Base-by-base conservation (phyloP, 257 asterid species). In the Schizonepeta tenuifolia region DNA sequence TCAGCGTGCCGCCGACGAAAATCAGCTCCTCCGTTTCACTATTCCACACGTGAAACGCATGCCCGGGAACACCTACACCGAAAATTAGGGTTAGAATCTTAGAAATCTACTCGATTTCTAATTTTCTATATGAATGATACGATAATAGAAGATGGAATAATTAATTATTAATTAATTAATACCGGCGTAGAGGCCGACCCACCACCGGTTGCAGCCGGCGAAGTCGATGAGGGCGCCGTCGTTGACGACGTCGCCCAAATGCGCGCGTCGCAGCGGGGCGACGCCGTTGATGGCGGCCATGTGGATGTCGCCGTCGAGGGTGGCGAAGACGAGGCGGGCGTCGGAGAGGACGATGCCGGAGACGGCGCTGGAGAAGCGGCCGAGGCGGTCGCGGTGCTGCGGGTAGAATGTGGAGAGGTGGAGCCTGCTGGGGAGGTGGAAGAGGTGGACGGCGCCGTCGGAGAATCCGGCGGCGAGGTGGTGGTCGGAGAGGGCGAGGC, bases 101-200 rank as follows among this genome's bases (percentile, higher is more conserved):
- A 22, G 4, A 17, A 14, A 46, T 46, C 2, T 3, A 6, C 2
- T 46, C 18, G 54, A 47, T 14, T 14, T 14, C 2, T 4, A n/a
- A n/a, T n/a, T n/a, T n/a, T n/a, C n/a, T n/a, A n/a, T n/a, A 7
- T 12, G 36, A 8, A 56, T 56, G 63, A 22, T 18, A 20, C 12
- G 24, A 12, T 6, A 57, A 26, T 26, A 33, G 67, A 61, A n/a
- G 36, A 17, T 47, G 54, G 5, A 47, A n/a, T 47, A 58, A n/a
- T n/a, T n/a, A n/a, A n/a, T 28, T 28, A 6, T 0, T 24, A 24
- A 24, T 24, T 24, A 24, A 24, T 24, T 17, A 2, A 9, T 26
- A 57, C 96, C 96, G 79, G 96, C 97, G 65, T 85, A 90, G 21
- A 92, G 92, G 74, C 98, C 98, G 69, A 93, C 96, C 98, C 98